Evolutionary conservation across 495 filamentous ascomycete genomes (phyloP).

Genomic region (Penicillium subrubescens): DNA sequence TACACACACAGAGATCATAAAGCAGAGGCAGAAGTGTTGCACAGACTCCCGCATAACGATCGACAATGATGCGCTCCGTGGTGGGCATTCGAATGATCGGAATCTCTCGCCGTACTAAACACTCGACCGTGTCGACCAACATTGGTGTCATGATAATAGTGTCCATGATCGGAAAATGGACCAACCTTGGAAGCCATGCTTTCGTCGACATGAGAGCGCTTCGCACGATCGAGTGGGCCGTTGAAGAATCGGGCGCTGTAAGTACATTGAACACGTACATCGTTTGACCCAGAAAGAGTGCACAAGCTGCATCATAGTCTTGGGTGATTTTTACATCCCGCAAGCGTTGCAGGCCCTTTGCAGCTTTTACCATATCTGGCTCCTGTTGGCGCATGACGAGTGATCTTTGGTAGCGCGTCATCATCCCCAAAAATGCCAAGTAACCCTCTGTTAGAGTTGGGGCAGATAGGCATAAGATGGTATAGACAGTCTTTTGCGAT

Average conservation of each 20-base stretch:
- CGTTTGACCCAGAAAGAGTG: conserved; percentile 32
- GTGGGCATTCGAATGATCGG: conserved; percentile 33
- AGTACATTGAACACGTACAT: conserved; percentile 37
- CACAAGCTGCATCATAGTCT: conserved; percentile 29
- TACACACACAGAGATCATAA: conserved; percentile 37
- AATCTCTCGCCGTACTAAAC: conserved; percentile 33
- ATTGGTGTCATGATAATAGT: conserved; percentile 35
- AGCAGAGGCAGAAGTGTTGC: conserved; percentile 33
- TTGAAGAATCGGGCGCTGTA: conserved; percentile 27
- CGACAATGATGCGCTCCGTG: conserved; percentile 31
- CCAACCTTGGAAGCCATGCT: conserved; percentile 30
- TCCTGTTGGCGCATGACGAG: conserved; percentile 24
- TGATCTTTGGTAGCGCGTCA: conserved; percentile 30
- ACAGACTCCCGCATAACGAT: conserved; percentile 37
- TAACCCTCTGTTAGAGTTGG: conserved; percentile 30
- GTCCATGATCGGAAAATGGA: conserved; percentile 29
- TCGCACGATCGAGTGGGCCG: conserved; percentile 31
- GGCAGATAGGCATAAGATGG: conserved; percentile 23
- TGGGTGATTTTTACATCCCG: conserved; percentile 24
- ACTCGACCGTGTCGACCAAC: conserved; percentile 36
- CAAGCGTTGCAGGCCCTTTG: conserved; percentile 27
- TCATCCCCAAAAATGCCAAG: conserved; percentile 28
- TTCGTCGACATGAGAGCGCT: conserved; percentile 32
- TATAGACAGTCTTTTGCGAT: conserved; percentile 23
- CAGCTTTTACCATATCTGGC: conserved; percentile 29